phyloP scores from a whole-genome alignment of 805 yeast genomes.

The Hagleromyces aurorensis region DNA sequence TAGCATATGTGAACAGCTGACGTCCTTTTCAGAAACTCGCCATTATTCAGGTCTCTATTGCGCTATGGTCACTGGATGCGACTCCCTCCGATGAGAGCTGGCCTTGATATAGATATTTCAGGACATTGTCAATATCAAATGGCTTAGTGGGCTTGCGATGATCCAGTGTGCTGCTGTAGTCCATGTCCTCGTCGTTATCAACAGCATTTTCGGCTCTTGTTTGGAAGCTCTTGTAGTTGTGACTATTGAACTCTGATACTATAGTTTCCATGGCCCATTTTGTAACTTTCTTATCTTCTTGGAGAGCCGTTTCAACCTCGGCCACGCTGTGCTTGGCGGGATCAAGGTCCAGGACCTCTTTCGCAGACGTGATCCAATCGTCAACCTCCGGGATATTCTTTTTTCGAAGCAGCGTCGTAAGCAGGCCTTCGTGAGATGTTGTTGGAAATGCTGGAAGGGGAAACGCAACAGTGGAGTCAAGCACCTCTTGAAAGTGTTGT shows the following conservation, averaged over 20 bases:
- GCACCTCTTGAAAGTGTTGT: constrained; percentile 47
- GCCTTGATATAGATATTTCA: constrained; percentile 42
- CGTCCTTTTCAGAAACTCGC: too few relatives aligned
- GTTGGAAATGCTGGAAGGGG: constrained; percentile 85
- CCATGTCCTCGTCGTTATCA: constrained; percentile 7
- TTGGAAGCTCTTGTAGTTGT: constrained; percentile 52
- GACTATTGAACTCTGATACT: constrained; percentile 45
- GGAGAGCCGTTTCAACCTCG: constrained; percentile 19
- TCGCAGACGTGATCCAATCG: constrained; percentile 62
- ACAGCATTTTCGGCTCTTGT: constrained; percentile 42
- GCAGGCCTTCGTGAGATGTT: constrained; percentile 69
- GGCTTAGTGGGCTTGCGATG: constrained; percentile 23
- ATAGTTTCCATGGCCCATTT: constrained; percentile 56
- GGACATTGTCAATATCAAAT: constrained; percentile 33
- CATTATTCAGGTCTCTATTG: too few relatives aligned
- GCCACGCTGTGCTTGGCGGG: constrained; percentile 20
- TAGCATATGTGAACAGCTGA: too few relatives aligned
- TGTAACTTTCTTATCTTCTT: constrained; percentile 58
- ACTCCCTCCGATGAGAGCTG: too few relatives aligned
- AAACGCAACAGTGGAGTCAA: constrained; percentile 65
- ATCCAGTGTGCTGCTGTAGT: constrained; percentile 11
- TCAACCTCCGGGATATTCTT: constrained; percentile 87
- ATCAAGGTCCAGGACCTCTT: constrained; percentile 28
- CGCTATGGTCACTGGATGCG: too few relatives aligned
- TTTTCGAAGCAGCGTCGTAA: constrained; percentile 79